Evolutionary conservation across 768 basidiomycete species (phyloP).

Genomic region (Suillus cothurnatus): DNA sequence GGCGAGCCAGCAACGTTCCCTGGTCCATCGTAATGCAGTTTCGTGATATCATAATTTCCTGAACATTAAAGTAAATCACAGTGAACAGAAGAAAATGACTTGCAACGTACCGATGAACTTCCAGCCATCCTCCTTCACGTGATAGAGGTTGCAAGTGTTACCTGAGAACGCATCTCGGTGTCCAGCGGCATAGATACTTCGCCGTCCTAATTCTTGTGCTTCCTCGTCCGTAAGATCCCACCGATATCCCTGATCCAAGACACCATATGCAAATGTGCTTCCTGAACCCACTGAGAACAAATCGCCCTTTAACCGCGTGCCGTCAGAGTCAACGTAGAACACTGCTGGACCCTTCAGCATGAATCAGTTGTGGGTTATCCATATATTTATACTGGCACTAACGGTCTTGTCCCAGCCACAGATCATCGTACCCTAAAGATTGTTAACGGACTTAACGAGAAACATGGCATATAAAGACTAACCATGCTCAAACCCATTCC

Average conservation of each 20-base stretch:
- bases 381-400: constrained; percentile 27
- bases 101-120: constrained; percentile 80
- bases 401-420: constrained; percentile 99
- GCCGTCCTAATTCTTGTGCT: constrained; percentile 89
- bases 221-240: constrained; percentile 94
- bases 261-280: constrained; percentile 98
- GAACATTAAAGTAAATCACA: constrained; percentile 46
- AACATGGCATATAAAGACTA: constrained; percentile 13
- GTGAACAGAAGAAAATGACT: constrained; percentile 4
- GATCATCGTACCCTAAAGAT: constrained; percentile 92
- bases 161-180: constrained; percentile 97
- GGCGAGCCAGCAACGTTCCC: constrained; percentile 64
- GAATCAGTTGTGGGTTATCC: constrained; percentile 6
- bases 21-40: constrained; percentile 89
- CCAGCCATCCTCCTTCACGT: constrained; percentile 95
- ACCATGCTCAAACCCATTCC: constrained; percentile 99
- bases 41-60: constrained; percentile 93
- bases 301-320: constrained; percentile 92
- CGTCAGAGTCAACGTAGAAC: constrained; percentile 98
- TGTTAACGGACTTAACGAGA: constrained; percentile 8
- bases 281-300: constrained; percentile 99
- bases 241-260: constrained; percentile 91
- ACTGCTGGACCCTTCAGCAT: constrained; percentile 77
- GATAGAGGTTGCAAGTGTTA: constrained; percentile 95
- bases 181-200: constrained; percentile 95